A percentile compares a stretch with the other conserved stretches of the same genome.
phyloP scores from a whole-genome alignment of 2,329 filamentous ascomycete genomes.

The Kalaharituber pfeilii region DNA sequence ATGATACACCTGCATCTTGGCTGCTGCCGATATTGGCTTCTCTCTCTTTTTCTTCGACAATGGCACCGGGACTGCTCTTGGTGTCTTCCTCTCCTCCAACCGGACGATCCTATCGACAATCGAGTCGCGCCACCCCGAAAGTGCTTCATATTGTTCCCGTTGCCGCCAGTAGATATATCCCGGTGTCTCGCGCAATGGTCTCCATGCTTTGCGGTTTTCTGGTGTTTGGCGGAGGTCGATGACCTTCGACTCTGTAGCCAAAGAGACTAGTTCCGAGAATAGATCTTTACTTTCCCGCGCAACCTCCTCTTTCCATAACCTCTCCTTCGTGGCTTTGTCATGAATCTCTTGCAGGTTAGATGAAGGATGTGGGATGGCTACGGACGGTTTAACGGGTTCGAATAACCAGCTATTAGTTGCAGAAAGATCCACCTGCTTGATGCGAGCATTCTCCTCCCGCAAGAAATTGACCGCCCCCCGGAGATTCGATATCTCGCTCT shows the following conservation, averaged over 20 bases:
- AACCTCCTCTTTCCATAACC: slow-evolving; percentile 35
- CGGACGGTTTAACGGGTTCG: slow-evolving; percentile 37
- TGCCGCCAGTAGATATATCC: slow-evolving; percentile 49
- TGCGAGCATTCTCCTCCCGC: slow-evolving; percentile 41
- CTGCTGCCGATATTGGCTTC: slow-evolving; percentile 3
- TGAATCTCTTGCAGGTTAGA: neutral
- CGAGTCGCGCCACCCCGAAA: slow-evolving; percentile 26
- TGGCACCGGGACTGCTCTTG: slow-evolving; percentile 1
- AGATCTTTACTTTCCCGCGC: slow-evolving; percentile 45
- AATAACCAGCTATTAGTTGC: slow-evolving; percentile 47
- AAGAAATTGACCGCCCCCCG: slow-evolving; percentile 51
- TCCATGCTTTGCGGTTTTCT: slow-evolving; percentile 47
- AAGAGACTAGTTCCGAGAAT: slow-evolving; percentile 45
- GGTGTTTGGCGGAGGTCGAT: slow-evolving; percentile 42
- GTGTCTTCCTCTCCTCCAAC: slow-evolving; percentile 6
- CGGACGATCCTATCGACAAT: slow-evolving; percentile 18
- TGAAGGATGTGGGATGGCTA: neutral
- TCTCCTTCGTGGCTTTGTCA: slow-evolving; percentile 24
- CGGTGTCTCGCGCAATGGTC: slow-evolving; percentile 44
- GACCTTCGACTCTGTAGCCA: slow-evolving; percentile 39
- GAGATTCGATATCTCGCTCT: slow-evolving; percentile 47
- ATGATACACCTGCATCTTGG: neutral
- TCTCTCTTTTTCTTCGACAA: slow-evolving; percentile 6
- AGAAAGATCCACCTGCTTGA: slow-evolving; percentile 39
- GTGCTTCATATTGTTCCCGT: slow-evolving; percentile 44